Evolutionary conservation across 768 basidiomycete species (phyloP), one percentile per base, ranked within the genome.

Genomic region (Trametes maxima): DNA sequence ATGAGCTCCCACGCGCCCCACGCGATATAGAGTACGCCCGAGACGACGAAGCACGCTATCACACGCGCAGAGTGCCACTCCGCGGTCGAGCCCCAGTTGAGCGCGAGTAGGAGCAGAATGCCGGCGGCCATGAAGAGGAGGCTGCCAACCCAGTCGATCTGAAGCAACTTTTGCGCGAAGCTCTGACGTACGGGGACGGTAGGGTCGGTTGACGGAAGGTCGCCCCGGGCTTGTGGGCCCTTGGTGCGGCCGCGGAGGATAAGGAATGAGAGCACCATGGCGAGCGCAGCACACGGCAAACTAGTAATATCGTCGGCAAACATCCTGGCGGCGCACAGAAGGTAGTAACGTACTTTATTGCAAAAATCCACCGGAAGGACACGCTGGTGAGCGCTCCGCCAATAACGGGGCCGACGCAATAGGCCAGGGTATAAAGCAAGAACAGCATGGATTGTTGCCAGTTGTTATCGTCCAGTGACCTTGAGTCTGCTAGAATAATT

Each of bases 361-460:
- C 82, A 60, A 83, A 84, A 16, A 84, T 77, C 83, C 82, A 84
- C 21, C 83, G 76, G 68, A 80, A 83, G 51, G 69, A 78, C 8
- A 76, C 67, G 1, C 68, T 62, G 2, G 77, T 68, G 14, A 83
- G 68, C 24, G 62, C 76, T 8, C 81, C 82, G 5, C 79, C 79
- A 51, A 82, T 75, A 44, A 77, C 68, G 0, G 82, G 83, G 2
- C 82, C 82, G 6, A 76, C 52, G 35, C 69, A 70, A 53, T 72
- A 83, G 0, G 82, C 80, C 45, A 80, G 55, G 0, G 73, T 53
- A 67, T 80, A 83, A 3, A 83, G 72, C 5, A 80, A 36, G 64
- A 80, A 77, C n/a, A 81, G 35, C 48, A 76, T 65, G 6, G 75
- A 67, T 49, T 73, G 74, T 63, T 83, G 81, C 59, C 73, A 55